Conservation (phyloP, 2,329 filamentous ascomycete genomes). For the Fusarium brachygibbosum region DNA sequence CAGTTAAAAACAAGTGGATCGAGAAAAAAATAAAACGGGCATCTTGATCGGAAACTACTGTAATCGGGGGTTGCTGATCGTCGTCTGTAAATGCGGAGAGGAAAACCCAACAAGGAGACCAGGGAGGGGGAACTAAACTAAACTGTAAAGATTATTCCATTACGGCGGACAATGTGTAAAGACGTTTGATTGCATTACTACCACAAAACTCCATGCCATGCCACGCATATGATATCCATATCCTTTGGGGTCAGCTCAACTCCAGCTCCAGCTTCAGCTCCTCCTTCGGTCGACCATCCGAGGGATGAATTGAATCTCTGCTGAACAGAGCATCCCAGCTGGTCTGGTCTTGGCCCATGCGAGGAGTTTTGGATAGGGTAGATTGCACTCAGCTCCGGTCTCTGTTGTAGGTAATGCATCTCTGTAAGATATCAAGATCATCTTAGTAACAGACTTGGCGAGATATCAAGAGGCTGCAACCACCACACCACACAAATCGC, state of each 20-base stretch:
- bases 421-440: conserved; percentile 32
- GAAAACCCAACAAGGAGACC: conserved; percentile 7
- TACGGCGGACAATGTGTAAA: conserved; percentile 42
- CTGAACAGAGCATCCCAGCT: conserved; percentile 10
- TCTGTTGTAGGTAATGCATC: conserved; percentile 7
- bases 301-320: conserved; percentile 1
- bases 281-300: conserved; percentile 7
- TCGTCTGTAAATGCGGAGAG: conserved; percentile 32
- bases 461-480: conserved; percentile 15
- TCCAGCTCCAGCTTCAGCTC: conserved; percentile 1
- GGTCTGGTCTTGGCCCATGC: not conserved
- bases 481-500: not conserved
- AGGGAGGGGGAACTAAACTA: conserved; percentile 5
- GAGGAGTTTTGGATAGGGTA: not conserved
- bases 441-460: conserved; percentile 23
- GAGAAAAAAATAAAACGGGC: conserved; percentile 7
- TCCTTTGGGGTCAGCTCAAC: conserved; percentile 34
- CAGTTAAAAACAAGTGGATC: conserved; percentile 7
- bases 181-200: conserved; percentile 40
- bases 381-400: not conserved
- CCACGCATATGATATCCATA: not conserved
- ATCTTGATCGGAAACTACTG: conserved; percentile 32
- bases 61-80: conserved; percentile 28
- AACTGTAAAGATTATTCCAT: conserved; percentile 32
- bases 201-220: conserved; percentile 19